These are phyloP conservation scores for Cutaneotrichosporon spelunceum DNA, from an alignment of 1,284 basidiomycete genomes.

Conservation along the genomic window DNA sequence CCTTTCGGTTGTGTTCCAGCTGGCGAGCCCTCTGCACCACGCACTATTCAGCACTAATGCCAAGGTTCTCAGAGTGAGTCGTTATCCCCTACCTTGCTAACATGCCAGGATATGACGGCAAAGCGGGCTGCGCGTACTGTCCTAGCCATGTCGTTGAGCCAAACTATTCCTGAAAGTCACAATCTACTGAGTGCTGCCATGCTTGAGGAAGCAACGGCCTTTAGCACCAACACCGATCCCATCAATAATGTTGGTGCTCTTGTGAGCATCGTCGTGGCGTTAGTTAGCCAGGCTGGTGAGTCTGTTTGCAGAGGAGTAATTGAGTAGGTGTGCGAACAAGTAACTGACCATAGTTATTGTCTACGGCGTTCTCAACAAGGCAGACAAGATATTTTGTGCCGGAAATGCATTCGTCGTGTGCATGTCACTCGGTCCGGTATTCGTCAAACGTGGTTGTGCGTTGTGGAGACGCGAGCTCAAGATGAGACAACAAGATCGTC, in stretches of 20 bases:
- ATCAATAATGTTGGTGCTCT: not conserved
- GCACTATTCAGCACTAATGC: not conserved
- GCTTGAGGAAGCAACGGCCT: slow-evolving; percentile 66
- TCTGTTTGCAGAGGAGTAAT: not conserved
- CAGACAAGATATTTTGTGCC: not conserved
- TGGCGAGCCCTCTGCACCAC: not conserved
- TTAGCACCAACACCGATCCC: slow-evolving; percentile 53
- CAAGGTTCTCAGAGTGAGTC: not conserved
- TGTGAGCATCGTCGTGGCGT: not conserved
- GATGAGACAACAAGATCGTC: not conserved
- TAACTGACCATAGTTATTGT: not conserved
- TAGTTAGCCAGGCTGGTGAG: not conserved
- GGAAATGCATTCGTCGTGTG: slow-evolving; percentile 8
- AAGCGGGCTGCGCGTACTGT: slow-evolving; percentile 71
- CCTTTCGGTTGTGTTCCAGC: not conserved
- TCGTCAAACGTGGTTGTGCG: not conserved
- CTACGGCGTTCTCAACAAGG: not conserved
- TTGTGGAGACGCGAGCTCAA: not conserved
- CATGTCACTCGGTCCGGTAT: slow-evolving; percentile 13
- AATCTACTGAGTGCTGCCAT: slow-evolving; percentile 68
- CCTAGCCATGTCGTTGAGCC: slow-evolving; percentile 66
- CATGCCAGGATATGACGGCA: slow-evolving; percentile 33
- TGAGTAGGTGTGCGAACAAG: not conserved
- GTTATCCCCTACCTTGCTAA: not conserved
- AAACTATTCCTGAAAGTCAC: slow-evolving; percentile 71